Evolutionary conservation across 768 basidiomycete species (phyloP), one percentile per base, ranked within the genome.

Genomic region (Leucosporidium creatinivorum): DNA sequence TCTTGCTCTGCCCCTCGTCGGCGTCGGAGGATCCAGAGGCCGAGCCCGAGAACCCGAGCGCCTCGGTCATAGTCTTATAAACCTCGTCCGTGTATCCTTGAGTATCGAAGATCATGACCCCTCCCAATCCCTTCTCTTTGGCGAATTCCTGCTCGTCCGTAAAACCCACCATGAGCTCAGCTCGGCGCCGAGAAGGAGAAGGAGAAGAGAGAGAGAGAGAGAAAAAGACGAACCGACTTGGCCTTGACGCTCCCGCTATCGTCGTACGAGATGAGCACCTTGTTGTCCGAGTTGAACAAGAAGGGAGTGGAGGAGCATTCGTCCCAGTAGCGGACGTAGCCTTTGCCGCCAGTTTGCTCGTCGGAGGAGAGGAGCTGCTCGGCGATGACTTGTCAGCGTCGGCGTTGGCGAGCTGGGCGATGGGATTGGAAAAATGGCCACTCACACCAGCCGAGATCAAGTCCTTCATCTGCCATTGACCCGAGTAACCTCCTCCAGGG

Each of bases 221-320:
- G 10, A 33, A 57, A 33, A 56, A 19, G 18, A 31, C 33, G n/a
- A 25, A 39, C 57, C 23, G 67, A 61, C 56, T 72, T 68, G 33
- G 36, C 6, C 4, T 23, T 28, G 2, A 36, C 64, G 0, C 28
- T 39, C 48, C 54, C 36, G 3, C 50, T 36, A 23, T 68, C 70
- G 15, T 71, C 70, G 61, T 71, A 71, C 17, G 58, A 23, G 58
- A 71, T 71, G 57, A 68, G 51, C 9, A 61, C 30, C 33, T 52
- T 50, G 47, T 39, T 63, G 7, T 4, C 19, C 2, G 61, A 30
- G 64, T 68, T 68, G 66, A 71, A 71, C 23, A 71, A 64, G 64
- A 68, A 72, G 0, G 70, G 70, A 2, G 70, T 66, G 48, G 54
- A 31, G 0, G 70, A 51, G 65, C 70, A 72, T 13, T 13, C 12